A percentile compares a stretch with the other conserved stretches of the same genome.
phyloP scores from a whole-genome alignment of 495 filamentous ascomycete genomes.

The Aspergillus kassunensis region DNA sequence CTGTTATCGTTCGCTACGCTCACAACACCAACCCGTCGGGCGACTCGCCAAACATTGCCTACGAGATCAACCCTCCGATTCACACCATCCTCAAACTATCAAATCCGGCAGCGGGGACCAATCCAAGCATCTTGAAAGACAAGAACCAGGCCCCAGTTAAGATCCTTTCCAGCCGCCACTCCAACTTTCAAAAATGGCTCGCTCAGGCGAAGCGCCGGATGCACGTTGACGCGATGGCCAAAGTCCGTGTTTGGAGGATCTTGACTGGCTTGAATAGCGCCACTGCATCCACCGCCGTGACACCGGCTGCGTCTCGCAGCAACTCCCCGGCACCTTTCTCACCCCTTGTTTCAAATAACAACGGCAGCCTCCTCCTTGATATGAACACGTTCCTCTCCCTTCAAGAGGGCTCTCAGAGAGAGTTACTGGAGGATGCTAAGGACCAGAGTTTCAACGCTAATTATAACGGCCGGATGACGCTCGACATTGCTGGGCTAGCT shows the following conservation, averaged over 20 bases:
- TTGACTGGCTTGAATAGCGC: slow-evolving; percentile 46
- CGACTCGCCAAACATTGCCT: slow-evolving; percentile 62
- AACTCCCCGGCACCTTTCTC: slow-evolving; percentile 46
- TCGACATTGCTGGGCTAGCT: slow-evolving; percentile 61
- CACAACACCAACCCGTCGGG: slow-evolving; percentile 66
- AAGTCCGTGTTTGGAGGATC: slow-evolving; percentile 77
- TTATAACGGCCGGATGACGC: slow-evolving; percentile 66
- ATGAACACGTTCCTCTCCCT: slow-evolving; percentile 65
- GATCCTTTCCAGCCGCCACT: slow-evolving; percentile 65
- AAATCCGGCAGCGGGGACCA: slow-evolving; percentile 51
- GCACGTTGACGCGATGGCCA: slow-evolving; percentile 61
- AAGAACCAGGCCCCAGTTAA: slow-evolving; percentile 55
- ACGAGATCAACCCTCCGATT: slow-evolving; percentile 80
- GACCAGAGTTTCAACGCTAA: slow-evolving; percentile 74
- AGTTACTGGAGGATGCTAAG: slow-evolving; percentile 57
- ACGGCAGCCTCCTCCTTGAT: slow-evolving; percentile 68
- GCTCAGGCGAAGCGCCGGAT: slow-evolving; percentile 62
- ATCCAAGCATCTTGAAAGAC: slow-evolving; percentile 55
- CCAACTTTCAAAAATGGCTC: slow-evolving; percentile 67
- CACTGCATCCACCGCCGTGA: slow-evolving; percentile 46
- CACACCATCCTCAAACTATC: slow-evolving; percentile 81
- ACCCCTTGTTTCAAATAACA: slow-evolving; percentile 46
- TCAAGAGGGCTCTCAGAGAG: slow-evolving; percentile 62
- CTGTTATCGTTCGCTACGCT: slow-evolving; percentile 68
- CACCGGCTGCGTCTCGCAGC: slow-evolving; percentile 56